phyloP scores from a whole-genome alignment of 805 yeast species.

The Wickerhamiella azyma region DNA sequence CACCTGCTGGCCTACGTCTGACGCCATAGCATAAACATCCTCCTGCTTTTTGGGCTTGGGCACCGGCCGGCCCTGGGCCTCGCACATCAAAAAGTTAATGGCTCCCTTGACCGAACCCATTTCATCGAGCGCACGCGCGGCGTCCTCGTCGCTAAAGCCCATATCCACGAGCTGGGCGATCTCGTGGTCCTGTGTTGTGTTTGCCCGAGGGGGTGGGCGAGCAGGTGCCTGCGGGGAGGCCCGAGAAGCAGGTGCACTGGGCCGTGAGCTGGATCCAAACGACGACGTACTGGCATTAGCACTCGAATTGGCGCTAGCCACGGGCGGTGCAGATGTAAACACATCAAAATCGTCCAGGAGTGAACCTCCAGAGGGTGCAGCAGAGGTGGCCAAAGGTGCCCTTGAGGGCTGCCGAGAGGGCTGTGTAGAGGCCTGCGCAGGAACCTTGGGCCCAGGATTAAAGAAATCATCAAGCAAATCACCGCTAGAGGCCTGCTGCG shows the following conservation, averaged over 20 bases:
- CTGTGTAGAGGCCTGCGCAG: not conserved
- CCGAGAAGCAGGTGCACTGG: too few species aligned
- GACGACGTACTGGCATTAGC: slow-evolving; percentile 8
- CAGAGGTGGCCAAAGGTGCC: not conserved
- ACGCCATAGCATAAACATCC: slow-evolving; percentile 31
- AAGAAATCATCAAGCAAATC: slow-evolving; percentile 1
- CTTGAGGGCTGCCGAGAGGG: not conserved
- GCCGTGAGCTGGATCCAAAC: too few species aligned
- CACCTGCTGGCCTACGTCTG: slow-evolving; percentile 42
- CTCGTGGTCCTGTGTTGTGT: slow-evolving; percentile 21
- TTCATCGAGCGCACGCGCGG: slow-evolving; percentile 43
- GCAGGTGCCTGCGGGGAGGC: not conserved
- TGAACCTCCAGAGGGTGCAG: not conserved
- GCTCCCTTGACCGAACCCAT: slow-evolving; percentile 46
- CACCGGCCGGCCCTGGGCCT: slow-evolving; percentile 35
- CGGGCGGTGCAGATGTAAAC: slow-evolving; percentile 9
- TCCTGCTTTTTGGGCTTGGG: slow-evolving; percentile 21
- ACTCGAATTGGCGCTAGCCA: not conserved
- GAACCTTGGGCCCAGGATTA: not conserved
- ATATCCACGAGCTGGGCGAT: slow-evolving; percentile 64
- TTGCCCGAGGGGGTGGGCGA: too few species aligned
- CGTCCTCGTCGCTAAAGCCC: slow-evolving; percentile 55
- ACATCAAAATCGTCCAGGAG: slow-evolving; percentile 12
- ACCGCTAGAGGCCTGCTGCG: not conserved
- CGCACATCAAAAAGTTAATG: slow-evolving; percentile 49